Percentiles rank a stretch among this genome's conserved stretches.
Evolutionary conservation across 2,329 filamentous ascomycete species (phyloP).

Genomic region (Claviceps sp.): DNA sequence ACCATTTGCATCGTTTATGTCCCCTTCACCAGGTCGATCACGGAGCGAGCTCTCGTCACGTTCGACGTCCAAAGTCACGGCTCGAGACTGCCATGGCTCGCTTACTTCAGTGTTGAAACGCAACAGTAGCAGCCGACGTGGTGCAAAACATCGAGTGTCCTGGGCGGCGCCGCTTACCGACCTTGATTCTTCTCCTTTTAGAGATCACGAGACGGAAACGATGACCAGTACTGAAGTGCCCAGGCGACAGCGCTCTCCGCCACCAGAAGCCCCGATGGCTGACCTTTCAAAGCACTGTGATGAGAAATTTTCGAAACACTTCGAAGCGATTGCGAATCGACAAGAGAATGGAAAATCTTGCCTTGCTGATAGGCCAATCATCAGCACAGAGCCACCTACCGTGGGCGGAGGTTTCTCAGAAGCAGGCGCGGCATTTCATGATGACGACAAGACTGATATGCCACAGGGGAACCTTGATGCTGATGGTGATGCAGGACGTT

Average conservation of each 20-base stretch:
- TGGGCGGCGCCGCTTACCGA: slow-evolving; percentile 3
- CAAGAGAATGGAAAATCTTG: slow-evolving; percentile 15
- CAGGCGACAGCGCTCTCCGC: slow-evolving; percentile 27
- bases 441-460: neutral
- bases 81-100: neutral
- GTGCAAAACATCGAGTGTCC: neutral
- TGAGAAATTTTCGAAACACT: slow-evolving; percentile 33
- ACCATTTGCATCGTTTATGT: slow-evolving; percentile 39
- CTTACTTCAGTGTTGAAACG: slow-evolving; percentile 22
- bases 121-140: slow-evolving; percentile 6
- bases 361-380: slow-evolving; percentile 25
- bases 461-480: neutral
- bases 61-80: neutral
- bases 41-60: neutral
- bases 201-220: neutral
- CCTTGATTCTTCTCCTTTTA: neutral
- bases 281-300: slow-evolving; percentile 20
- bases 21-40: slow-evolving; percentile 30
- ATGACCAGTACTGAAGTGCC: neutral
- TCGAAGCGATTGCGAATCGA: slow-evolving; percentile 28
- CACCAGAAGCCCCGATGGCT: slow-evolving; percentile 23
- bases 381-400: slow-evolving; percentile 12
- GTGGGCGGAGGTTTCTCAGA: slow-evolving; percentile 15
- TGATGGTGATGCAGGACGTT: neutral
- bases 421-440: slow-evolving; percentile 9